Conservation (phyloP, 345 rosid species). For the Laguncularia racemosa region DNA sequence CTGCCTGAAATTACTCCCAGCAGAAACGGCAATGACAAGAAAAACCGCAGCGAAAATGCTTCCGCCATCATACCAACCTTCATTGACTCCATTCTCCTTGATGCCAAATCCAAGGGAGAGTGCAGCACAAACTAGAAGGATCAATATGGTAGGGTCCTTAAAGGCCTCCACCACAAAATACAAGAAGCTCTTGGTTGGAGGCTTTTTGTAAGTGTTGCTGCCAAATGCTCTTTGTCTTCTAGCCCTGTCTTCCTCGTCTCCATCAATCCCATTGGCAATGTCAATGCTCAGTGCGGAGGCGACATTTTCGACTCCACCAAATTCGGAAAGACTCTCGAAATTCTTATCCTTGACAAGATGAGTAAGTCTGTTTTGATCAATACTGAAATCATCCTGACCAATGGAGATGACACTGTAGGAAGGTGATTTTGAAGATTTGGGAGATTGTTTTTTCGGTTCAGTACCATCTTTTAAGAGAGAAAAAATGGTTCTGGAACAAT, state of each 20-base stretch:
- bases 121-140: constrained; percentile 49
- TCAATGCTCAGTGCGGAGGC: constrained; percentile 33
- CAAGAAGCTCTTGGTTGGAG: constrained; percentile 40
- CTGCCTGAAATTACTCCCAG: constrained; percentile 43
- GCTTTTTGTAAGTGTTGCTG: constrained; percentile 56
- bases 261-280: constrained; percentile 26
- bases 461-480: constrained; percentile 3
- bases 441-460: background rate
- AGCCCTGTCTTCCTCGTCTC: constrained; percentile 22
- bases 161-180: constrained; percentile 44
- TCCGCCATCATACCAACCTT: constrained; percentile 76
- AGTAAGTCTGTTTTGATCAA: constrained; percentile 24
- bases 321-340: constrained; percentile 12
- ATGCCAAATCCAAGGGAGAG: constrained; percentile 59
- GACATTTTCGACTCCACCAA: constrained; percentile 35
- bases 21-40: constrained; percentile 43
- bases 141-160: constrained; percentile 48
- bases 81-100: constrained; percentile 45
- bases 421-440: background rate
- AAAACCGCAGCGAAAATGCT: constrained; percentile 54
- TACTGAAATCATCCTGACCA: constrained; percentile 18
- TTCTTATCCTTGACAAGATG: constrained; percentile 37
- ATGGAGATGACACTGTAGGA: constrained; percentile 15
- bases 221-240: constrained; percentile 44
- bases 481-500: constrained; percentile 41